phyloP scores from a whole-genome alignment of 2,329 filamentous ascomycete genomes.

The Penicillium carneum region DNA sequence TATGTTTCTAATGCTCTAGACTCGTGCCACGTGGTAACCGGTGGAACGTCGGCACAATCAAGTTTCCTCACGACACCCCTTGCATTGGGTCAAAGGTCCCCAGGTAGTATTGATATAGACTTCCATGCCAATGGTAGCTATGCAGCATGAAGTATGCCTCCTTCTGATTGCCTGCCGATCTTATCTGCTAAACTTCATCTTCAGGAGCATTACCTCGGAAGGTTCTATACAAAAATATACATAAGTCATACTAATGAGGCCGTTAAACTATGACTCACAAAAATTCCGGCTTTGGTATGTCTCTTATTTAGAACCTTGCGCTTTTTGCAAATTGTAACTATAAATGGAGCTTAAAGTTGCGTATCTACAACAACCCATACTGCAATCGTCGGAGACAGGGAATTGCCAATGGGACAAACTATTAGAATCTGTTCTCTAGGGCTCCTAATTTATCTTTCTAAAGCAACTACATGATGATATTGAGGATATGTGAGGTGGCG shows the following conservation, averaged over 20 bases:
- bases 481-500: not conserved
- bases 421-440: not conserved
- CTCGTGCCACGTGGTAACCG: not conserved
- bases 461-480: not conserved
- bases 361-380: not conserved
- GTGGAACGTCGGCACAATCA: not conserved
- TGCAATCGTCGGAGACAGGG: slow-evolving; percentile 27
- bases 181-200: not conserved
- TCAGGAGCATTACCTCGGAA: not conserved
- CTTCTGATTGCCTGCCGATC: not conserved
- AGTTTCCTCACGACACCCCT: slow-evolving; percentile 1
- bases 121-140: slow-evolving; percentile 11
- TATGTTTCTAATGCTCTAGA: not conserved
- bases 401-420: slow-evolving; percentile 32
- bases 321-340: no score
- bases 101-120: not conserved
- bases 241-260: no score
- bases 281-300: no score
- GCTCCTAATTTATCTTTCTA: not conserved
- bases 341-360: not conserved
- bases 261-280: fast-evolving
- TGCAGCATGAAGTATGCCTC: not conserved
- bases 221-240: not conserved
- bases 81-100: not conserved
- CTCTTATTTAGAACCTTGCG: no score